A percentile compares a stretch with the other conserved stretches of the same genome.
Conservation (phyloP, 768 basidiomycete genomes). For the Floccularia luteovirens region DNA sequence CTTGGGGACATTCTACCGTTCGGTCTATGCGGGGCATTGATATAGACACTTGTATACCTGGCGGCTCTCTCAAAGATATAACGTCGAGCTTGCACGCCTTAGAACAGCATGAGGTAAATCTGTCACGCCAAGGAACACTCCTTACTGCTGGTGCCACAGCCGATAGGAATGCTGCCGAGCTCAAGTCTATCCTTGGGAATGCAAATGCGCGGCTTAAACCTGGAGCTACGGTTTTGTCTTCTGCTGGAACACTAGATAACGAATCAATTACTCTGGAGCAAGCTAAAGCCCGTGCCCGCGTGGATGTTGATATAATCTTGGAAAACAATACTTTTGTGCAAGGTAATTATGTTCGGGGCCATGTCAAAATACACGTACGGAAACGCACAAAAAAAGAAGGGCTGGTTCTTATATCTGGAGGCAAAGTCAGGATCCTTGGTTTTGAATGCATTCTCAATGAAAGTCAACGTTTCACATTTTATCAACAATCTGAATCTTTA, state of each 20-base stretch:
- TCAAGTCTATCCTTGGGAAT: conserved; percentile 59
- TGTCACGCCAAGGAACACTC: conserved; percentile 43
- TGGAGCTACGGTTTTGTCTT: conserved; percentile 37
- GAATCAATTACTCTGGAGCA: conserved; percentile 53
- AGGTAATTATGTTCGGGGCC: conserved; percentile 66
- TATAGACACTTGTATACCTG: no score
- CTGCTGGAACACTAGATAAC: conserved; percentile 12
- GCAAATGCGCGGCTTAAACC: conserved; percentile 46
- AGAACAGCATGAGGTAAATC: no score
- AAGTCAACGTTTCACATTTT: conserved; percentile 71
- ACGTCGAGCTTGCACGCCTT: no score
- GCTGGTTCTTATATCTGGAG: conserved; percentile 59
- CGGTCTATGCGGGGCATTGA: no score
- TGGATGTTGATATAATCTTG: conserved; percentile 77
- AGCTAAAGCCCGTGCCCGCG: conserved; percentile 64
- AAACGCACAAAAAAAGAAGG: conserved; percentile 46
- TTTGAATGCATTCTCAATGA: conserved; percentile 66
- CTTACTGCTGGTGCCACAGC: conserved; percentile 43
- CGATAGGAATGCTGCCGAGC: conserved; percentile 44
- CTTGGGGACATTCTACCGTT: no score
- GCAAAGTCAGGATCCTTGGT: conserved; percentile 77
- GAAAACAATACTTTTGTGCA: conserved; percentile 74
- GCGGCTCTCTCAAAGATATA: no score
- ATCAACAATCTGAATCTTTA: conserved; percentile 58
- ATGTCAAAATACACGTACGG: conserved; percentile 57